Evolutionary conservation across 2,329 filamentous ascomycete species (phyloP), one percentile per base, ranked within the genome.

Genomic region (Clonostachys rosea): DNA sequence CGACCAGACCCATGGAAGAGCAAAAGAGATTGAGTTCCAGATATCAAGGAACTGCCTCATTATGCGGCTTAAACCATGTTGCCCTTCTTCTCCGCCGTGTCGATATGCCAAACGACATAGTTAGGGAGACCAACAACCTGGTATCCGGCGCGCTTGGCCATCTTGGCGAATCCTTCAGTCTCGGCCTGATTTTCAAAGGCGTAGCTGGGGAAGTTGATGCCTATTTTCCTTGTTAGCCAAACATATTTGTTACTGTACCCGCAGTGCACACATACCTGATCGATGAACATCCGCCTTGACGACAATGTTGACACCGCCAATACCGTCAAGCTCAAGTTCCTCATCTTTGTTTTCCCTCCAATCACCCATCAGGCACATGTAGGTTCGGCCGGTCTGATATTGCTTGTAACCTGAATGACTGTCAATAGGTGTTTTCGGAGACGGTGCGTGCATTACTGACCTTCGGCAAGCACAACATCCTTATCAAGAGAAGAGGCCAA

Each of bases 141-240:
- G 65, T 96, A 97, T 41, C 94, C 94, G 16, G 94, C 94, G 53
- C 91, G 80, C 73, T 95, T 96, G 50, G 94, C 94, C 94, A 99
- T 99, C 67, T 95, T 96, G 36, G 94, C 94, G 62, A 99, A 99
- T 7, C 94, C 94, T 71, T 99, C 94, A 5, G 94, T 99, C 70
- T 99, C 94, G 53, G 94, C 94, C 72, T 99, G 94, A 68, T 99
- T 97, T 66, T 99, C 94, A 64, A 99, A 99, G 4, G 94, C 81
- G 61, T 99, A 99, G 63, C 84, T 85, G 9, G 94, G 94, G 68
- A 99, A 99, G 69, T 99, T 99, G 73, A 99, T 94, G 52, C 92
- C 91, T 92, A 54, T 46, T 14, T 42, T 66, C 24, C 24, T 30
- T 10, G 10, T 30, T 30, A 30, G 24, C 24, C 8, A 30, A 30